Base-by-base conservation (phyloP, 768 basidiomycete genomes). In the Russula earlei region DNA sequence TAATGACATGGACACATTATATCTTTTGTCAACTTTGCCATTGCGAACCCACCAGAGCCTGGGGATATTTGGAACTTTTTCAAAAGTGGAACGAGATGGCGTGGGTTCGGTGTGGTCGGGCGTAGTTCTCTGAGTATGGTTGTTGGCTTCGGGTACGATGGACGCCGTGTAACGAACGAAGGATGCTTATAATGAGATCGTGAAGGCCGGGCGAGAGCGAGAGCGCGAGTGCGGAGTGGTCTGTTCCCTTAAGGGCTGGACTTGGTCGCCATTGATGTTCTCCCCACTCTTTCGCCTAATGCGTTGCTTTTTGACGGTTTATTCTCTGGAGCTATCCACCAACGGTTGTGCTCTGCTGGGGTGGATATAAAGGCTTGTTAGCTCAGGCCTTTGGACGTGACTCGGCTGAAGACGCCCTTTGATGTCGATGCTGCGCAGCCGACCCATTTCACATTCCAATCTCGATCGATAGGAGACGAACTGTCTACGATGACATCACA, bases 31-130 rank as follows among this genome's bases (percentile, higher is more conserved):
- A 79, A n/a, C n/a, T 63, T 66, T 79, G 56, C 68, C 31, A 74
- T 72, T 36, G 75, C 78, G 73, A 66, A 68, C 9, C 74, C 76
- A 12, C 66, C 74, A 9, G 77, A 75, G 19, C 52, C 48, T 5
- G 70, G 69, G 11, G 71, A 75, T 20, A 78, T 72, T 59, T 72
- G 74, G 72, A 65, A 67, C 19, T 66, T 75, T n/a, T 69, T 69
- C n/a, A n/a, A 71, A 69, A 68, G 37, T 79, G 77, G 77, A 77
- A 77, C 59, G 75, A 75, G 49, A 77, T 79, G 77, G 68, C 69
- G 72, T 78, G n/a, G 77, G 76, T 12, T 78, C 78, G 44, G 77
- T 78, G 8, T 79, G 77, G 53, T 45, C 69, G 11, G 77, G 77
- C 1, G 34, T 36, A 7, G 36, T 15, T 11, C 11, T 50, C 12